Conservation (phyloP, 768 basidiomycete species). For the Clathrus columnatus region DNA sequence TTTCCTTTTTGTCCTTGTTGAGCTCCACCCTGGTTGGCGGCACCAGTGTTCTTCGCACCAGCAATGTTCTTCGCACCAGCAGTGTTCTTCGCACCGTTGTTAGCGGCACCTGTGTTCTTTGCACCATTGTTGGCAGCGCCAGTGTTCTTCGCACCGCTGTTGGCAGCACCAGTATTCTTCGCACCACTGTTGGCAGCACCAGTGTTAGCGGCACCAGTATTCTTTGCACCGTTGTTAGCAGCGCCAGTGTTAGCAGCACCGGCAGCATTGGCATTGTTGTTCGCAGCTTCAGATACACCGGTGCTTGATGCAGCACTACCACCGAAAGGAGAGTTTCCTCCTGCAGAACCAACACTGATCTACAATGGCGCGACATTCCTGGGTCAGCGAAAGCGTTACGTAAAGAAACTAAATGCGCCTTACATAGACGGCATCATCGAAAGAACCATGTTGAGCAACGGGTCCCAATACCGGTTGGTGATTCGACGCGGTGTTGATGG, state of each 20-base stretch:
- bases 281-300: constrained; percentile 10
- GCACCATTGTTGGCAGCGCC: background rate
- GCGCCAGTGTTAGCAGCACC: constrained; percentile 12
- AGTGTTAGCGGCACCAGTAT: background rate
- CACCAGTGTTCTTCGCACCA: background rate
- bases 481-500: constrained; percentile 49
- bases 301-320: constrained; percentile 10
- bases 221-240: constrained; percentile 9
- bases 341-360: constrained; percentile 15
- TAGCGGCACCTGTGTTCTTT: background rate
- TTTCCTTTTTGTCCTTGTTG: background rate
- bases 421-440: constrained; percentile 56
- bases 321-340: constrained; percentile 9
- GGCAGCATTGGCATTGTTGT: constrained; percentile 10
- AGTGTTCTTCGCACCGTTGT: background rate
- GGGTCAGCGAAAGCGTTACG: constrained; percentile 3
- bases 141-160: background rate
- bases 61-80: background rate
- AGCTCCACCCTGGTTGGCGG: background rate
- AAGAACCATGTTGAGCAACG: constrained; percentile 49
- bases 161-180: background rate
- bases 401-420: constrained; percentile 18
- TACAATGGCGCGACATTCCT: constrained; percentile 25
- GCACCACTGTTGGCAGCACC: background rate
- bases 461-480: constrained; percentile 52